These are phyloP conservation scores for Thraustotheca clavata DNA, from an alignment of 352 stramenopile genomes.

Conservation along the genomic window DNA sequence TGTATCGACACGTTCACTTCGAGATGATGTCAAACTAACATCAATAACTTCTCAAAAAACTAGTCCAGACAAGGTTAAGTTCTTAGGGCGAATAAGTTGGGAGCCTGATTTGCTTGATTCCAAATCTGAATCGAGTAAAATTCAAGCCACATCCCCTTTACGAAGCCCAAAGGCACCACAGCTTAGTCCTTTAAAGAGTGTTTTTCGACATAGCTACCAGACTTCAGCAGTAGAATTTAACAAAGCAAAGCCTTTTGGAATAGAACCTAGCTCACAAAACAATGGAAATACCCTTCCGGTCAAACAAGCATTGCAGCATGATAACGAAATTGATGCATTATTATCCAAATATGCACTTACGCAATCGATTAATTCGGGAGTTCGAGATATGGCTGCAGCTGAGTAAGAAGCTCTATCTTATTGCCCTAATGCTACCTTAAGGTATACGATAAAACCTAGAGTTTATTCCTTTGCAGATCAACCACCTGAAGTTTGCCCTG, in stretches of 20 bases:
- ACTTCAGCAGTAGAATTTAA: not conserved
- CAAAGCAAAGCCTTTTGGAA: not conserved
- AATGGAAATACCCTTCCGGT: not conserved
- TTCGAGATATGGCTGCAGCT: not conserved
- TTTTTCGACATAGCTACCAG: not conserved
- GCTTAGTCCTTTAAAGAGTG: conserved; percentile 10
- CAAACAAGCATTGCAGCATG: not conserved
- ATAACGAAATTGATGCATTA: conserved; percentile 18
- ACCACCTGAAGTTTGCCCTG: not conserved
- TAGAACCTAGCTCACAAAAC: not conserved
- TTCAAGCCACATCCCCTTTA: not conserved
- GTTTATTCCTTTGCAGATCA: not conserved
- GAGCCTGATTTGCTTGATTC: conserved; percentile 9
- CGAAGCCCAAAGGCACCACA: not conserved
- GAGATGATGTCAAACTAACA: no score
- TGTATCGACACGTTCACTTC: not conserved
- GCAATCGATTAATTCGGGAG: not conserved
- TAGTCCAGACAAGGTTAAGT: not conserved
- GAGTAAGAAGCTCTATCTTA: not conserved
- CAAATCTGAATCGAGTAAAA: not conserved
- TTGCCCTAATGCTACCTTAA: not conserved
- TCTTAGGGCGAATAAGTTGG: conserved; percentile 13
- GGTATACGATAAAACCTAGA: conserved; percentile 1
- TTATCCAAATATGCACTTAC: conserved; percentile 8
- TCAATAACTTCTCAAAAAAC: no score